Percentiles rank a stretch among this genome's conserved stretches.
These are phyloP conservation scores for Berkeleyomyces rouxiae DNA, from an alignment of 2,329 filamentous ascomycete species.

Conservation along the genomic window DNA sequence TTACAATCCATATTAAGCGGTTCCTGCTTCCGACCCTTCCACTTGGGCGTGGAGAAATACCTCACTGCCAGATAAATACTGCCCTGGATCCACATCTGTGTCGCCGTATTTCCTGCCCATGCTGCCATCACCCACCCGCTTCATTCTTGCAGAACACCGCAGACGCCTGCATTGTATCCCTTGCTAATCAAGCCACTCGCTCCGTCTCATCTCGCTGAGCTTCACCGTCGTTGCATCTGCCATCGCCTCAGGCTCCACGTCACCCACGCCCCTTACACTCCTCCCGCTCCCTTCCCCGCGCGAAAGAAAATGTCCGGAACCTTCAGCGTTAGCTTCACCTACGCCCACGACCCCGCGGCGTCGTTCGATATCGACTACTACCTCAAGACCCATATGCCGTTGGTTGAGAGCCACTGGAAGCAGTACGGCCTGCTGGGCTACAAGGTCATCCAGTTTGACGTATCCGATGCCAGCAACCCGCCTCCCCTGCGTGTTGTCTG, in stretches of 20 bases:
- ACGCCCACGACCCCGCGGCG: slow-evolving; percentile 9
- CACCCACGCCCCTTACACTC: background rate
- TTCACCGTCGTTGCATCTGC: background rate
- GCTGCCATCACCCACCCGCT: background rate
- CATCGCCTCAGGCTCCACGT: background rate
- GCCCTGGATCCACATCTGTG: background rate
- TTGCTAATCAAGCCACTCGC: background rate
- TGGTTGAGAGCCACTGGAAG: slow-evolving; percentile 25
- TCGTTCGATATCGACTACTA: slow-evolving; percentile 35
- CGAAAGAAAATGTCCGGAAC: background rate
- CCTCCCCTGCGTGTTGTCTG: slow-evolving; percentile 16
- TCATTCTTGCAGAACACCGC: background rate
- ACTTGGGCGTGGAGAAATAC: background rate
- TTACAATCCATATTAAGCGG: background rate
- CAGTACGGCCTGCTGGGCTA: slow-evolving; percentile 24
- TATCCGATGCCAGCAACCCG: slow-evolving; percentile 15
- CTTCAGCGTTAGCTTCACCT: slow-evolving; percentile 7
- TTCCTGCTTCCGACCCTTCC: background rate
- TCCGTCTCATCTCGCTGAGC: background rate
- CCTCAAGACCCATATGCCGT: slow-evolving; percentile 28
- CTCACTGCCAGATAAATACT: background rate
- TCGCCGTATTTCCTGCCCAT: background rate
- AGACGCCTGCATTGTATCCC: background rate
- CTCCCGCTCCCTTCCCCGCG: background rate
- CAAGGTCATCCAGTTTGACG: slow-evolving; percentile 19